Conservation (phyloP, 495 filamentous ascomycete species). For the Tetracladium marchalianum region DNA sequence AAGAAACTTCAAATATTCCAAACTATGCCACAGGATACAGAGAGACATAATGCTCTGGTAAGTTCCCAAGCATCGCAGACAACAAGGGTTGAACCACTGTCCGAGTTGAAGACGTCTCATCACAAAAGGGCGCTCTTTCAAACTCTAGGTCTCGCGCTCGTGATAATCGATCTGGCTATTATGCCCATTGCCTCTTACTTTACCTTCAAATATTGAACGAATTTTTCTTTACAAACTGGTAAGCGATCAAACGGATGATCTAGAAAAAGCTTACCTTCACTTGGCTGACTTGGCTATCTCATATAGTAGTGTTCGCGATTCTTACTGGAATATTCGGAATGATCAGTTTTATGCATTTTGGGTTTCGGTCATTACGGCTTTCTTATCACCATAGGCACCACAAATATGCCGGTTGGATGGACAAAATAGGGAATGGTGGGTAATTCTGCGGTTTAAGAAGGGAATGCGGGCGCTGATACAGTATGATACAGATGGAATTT, state of each 20-base stretch:
- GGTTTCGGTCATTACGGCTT: conserved; percentile 11
- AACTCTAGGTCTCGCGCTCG: conserved; percentile 2
- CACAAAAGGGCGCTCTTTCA: conserved; percentile 2
- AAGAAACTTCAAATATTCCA: not conserved
- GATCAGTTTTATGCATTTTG: conserved; percentile 14
- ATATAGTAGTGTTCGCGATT: conserved; percentile 13
- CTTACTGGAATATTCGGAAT: conserved; percentile 14
- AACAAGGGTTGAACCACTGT: conserved; percentile 5
- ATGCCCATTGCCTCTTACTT: conserved; percentile 14
- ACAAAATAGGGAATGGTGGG: conserved; percentile 16
- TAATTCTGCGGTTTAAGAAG: not conserved
- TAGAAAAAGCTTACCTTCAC: not conserved
- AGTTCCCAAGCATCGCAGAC: not conserved
- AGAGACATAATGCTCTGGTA: not conserved
- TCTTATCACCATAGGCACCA: conserved; percentile 2
- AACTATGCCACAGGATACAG: not conserved
- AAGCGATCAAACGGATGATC: not conserved
- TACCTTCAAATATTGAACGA: conserved; percentile 12
- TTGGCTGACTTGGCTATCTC: not conserved
- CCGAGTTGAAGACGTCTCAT: conserved; percentile 9
- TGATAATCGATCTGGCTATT: conserved; percentile 9
- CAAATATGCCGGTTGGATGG: conserved; percentile 14
- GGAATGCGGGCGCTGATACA: not conserved
- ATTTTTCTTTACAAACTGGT: conserved; percentile 9
- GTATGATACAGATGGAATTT: conserved; percentile 8